phyloP scores from a whole-genome alignment of 2,329 filamentous ascomycete species.

The Fusarium agapanthi region DNA sequence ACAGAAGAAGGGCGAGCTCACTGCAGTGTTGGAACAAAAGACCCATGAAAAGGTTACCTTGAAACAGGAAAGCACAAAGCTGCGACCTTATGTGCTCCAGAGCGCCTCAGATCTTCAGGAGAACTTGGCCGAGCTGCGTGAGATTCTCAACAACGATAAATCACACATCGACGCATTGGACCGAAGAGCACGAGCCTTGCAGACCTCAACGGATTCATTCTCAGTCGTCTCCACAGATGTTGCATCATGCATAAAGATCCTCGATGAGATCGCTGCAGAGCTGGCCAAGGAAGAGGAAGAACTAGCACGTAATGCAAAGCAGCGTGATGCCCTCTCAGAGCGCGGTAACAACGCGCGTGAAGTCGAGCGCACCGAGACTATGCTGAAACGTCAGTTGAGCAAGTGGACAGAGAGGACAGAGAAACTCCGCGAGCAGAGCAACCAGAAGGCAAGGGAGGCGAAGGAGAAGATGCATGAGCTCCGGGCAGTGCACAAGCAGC shows the following conservation, averaged over 20 bases:
- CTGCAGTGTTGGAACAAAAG: slow-evolving; percentile 75
- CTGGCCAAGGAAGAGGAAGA: slow-evolving; percentile 92
- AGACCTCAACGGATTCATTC: slow-evolving; percentile 93
- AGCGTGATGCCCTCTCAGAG: slow-evolving; percentile 87
- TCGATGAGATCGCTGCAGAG: slow-evolving; percentile 88
- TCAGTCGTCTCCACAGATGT: slow-evolving; percentile 85
- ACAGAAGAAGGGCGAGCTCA: slow-evolving; percentile 79
- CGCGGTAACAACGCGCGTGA: slow-evolving; percentile 89
- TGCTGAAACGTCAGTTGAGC: slow-evolving; percentile 83
- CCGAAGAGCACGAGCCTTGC: slow-evolving; percentile 84
- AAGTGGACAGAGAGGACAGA: slow-evolving; percentile 91
- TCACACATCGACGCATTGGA: slow-evolving; percentile 88
- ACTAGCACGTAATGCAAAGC: slow-evolving; percentile 78
- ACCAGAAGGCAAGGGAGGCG: slow-evolving; percentile 81
- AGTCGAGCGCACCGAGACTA: slow-evolving; percentile 85
- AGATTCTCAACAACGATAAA: slow-evolving; percentile 80
- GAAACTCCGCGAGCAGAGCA: slow-evolving; percentile 80
- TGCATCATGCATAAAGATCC: slow-evolving; percentile 84
- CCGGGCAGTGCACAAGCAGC: slow-evolving; percentile 77
- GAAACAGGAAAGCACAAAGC: slow-evolving; percentile 86
- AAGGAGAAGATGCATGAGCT: slow-evolving; percentile 92
- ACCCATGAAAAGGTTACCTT: slow-evolving; percentile 74
- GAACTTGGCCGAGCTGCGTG: slow-evolving; percentile 81
- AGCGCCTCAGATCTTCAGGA: slow-evolving; percentile 85
- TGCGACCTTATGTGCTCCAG: slow-evolving; percentile 91